These are phyloP conservation scores for Myotisia sp. DNA, from an alignment of 2,329 filamentous ascomycete genomes.

Conservation along the genomic window DNA sequence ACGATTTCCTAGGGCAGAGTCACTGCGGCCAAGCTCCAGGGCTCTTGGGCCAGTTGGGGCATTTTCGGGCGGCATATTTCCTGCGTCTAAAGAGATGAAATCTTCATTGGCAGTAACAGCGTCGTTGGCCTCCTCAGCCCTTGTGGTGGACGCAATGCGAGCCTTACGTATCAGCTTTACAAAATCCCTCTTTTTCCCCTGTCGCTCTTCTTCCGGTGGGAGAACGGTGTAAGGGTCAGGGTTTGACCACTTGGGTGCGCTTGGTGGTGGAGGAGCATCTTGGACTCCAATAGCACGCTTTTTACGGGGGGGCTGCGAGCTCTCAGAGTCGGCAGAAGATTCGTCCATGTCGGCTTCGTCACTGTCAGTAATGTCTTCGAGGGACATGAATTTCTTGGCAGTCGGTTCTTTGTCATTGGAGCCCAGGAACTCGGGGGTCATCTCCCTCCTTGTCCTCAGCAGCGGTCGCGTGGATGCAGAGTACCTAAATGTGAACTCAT, in stretches of 20 bases:
- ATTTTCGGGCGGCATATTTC: constrained; percentile 23
- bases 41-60: constrained; percentile 24
- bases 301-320: constrained; percentile 24
- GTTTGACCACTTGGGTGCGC: constrained; percentile 75
- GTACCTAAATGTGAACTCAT: constrained; percentile 30
- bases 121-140: constrained; percentile 37
- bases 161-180: constrained; percentile 87
- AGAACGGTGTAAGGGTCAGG: constrained; percentile 84
- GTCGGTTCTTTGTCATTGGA: constrained; percentile 17
- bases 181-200: constrained; percentile 67
- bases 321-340: constrained; percentile 22
- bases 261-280: constrained; percentile 12
- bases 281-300: constrained; percentile 21
- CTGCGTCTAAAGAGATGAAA: constrained; percentile 69
- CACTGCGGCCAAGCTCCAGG: constrained; percentile 16
- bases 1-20: constrained; percentile 45
- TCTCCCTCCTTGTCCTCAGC: constrained; percentile 21
- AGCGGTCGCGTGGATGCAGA: constrained; percentile 26
- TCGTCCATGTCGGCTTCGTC: constrained; percentile 34
- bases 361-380: constrained; percentile 31
- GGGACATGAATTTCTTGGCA: constrained; percentile 22
- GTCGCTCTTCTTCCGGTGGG: constrained; percentile 60
- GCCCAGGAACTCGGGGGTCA: constrained; percentile 24
- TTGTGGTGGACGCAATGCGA: constrained; percentile 46
- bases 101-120: constrained; percentile 52